Evolutionary conservation across 2,329 filamentous ascomycete genomes (phyloP).

Genomic region (Hansfordia pulvinata): DNA sequence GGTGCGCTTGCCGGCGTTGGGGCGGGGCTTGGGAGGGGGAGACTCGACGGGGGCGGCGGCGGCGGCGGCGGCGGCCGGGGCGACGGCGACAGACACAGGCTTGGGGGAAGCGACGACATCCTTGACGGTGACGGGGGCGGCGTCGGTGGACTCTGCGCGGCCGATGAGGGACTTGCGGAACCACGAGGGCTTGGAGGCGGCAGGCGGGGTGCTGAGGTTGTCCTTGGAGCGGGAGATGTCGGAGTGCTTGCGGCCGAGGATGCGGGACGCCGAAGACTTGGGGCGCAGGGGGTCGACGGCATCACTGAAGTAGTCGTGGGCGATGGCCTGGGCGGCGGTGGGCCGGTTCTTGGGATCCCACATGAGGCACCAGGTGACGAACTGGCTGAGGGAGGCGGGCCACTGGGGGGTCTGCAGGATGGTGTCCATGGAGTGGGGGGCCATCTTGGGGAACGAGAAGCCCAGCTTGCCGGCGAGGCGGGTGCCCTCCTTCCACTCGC

Average conservation of each 20-base stretch:
- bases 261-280: slow-evolving; percentile 76
- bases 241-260: slow-evolving; percentile 82
- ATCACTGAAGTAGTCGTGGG: slow-evolving; percentile 88
- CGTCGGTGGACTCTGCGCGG: slow-evolving; percentile 54
- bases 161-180: slow-evolving; percentile 90
- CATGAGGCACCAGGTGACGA: slow-evolving; percentile 97
- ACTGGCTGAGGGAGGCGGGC: slow-evolving; percentile 76
- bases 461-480: slow-evolving; percentile 88
- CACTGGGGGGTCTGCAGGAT: slow-evolving; percentile 84
- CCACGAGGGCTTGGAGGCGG: slow-evolving; percentile 83
- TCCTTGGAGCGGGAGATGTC: slow-evolving; percentile 65
- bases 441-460: slow-evolving; percentile 99
- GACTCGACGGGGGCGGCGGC: slow-evolving; percentile 20
- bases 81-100: too few species aligned
- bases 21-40: slow-evolving; percentile 27
- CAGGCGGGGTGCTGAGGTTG: slow-evolving; percentile 36
- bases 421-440: slow-evolving; percentile 89
- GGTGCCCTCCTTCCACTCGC: slow-evolving; percentile 94
- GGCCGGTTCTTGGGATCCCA: slow-evolving; percentile 92
- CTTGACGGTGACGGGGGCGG: slow-evolving; percentile 30
- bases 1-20: slow-evolving; percentile 62
- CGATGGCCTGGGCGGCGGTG: slow-evolving; percentile 85
- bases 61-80: slow-evolving; percentile 10
- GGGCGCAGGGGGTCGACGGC: slow-evolving; percentile 83
- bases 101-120: slow-evolving; percentile 26